Evolutionary conservation across 257 asterid species (phyloP), one percentile per base, ranked within the genome.

Genomic region (Petunia axillaris): DNA sequence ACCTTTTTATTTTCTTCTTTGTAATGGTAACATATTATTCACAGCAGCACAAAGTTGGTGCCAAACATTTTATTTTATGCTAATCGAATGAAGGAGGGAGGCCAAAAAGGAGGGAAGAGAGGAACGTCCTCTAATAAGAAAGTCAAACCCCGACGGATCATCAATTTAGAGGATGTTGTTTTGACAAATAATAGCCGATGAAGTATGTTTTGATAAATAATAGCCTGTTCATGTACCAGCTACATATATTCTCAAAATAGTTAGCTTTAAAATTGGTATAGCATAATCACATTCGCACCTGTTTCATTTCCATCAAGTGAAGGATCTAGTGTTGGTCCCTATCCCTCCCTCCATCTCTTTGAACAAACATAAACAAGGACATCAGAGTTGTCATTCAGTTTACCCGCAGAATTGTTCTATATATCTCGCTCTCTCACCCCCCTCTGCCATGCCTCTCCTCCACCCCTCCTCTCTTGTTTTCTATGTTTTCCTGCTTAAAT

Each of bases 21-120:
- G 25, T 25, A 64, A 5, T 43, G 40, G n/a, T n/a, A 14, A 68
- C 59, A 70, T 70, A 25, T 16, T 16, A 46, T 10, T 25, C 43
- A 71, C 43, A 71, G 77, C 1, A 35, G 59, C n/a, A 71, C 60
- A 71, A 68, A 48, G 77, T 35, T 48, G 77, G 40, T 71, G 43
- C 43, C 35, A 16, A 71, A 25, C 57, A 48, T 35, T 25, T 71
- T 59, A 48, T 71, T 71, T 71, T 71, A 59, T 35, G 60, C 60
- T 16, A 71, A 43, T 15, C 40, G 1, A 46, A 15, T 10, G 57
- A 52, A 52, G 57, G 11, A 52, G 9, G 57, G 57, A 52, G 2
- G 54, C 54, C 7, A 50, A 50, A 8, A 8, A 50, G 54, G 53
- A 50, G 54, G 7, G 54, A 9, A 50, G 13, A 50, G 54, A 50